phyloP scores from a whole-genome alignment of 192 early-diverging fungal species.

The Rhizophlyctis rosea region DNA sequence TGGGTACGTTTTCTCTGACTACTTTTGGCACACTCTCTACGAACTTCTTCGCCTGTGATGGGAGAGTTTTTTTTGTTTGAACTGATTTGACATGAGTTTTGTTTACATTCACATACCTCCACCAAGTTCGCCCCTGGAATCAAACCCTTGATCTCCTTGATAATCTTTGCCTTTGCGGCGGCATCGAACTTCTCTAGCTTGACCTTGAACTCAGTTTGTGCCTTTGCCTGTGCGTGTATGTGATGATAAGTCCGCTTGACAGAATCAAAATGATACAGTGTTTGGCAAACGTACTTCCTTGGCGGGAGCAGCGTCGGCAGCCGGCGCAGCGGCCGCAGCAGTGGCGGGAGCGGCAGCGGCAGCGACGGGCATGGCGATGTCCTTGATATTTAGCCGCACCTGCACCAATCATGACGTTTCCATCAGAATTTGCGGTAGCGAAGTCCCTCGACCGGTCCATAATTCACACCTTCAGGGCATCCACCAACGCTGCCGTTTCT shows the following conservation, averaged over 20 bases:
- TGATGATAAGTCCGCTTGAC: slow-evolving; percentile 3
- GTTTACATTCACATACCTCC: slow-evolving; percentile 65
- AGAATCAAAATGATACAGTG: background rate
- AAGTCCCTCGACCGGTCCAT: background rate
- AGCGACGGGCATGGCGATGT: slow-evolving; percentile 80
- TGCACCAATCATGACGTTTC: too few relatives aligned
- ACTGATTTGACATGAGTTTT: too few relatives aligned
- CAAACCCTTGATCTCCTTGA: slow-evolving; percentile 94
- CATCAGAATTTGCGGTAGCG: too few relatives aligned
- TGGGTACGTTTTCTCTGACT: slow-evolving; percentile 80
- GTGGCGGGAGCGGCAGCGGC: slow-evolving; percentile 61
- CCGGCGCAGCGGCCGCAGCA: slow-evolving; percentile 54
- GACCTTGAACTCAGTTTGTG: slow-evolving; percentile 93
- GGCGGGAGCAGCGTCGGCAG: slow-evolving; percentile 65
- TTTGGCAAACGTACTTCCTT: slow-evolving; percentile 6
- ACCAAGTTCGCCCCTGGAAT: slow-evolving; percentile 92
- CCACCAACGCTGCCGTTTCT: slow-evolving; percentile 88
- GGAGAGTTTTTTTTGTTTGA: too few relatives aligned
- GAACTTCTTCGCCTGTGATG: slow-evolving; percentile 94
- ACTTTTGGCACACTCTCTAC: slow-evolving; percentile 97
- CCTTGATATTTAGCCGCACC: slow-evolving; percentile 87
- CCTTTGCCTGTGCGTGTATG: slow-evolving; percentile 71
- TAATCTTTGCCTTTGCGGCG: slow-evolving; percentile 94
- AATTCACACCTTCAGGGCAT: slow-evolving; percentile 81
- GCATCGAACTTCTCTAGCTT: slow-evolving; percentile 95